These are phyloP conservation scores for Schizonepeta tenuifolia DNA, from an alignment of 257 asterid genomes.

Conservation along the genomic window DNA sequence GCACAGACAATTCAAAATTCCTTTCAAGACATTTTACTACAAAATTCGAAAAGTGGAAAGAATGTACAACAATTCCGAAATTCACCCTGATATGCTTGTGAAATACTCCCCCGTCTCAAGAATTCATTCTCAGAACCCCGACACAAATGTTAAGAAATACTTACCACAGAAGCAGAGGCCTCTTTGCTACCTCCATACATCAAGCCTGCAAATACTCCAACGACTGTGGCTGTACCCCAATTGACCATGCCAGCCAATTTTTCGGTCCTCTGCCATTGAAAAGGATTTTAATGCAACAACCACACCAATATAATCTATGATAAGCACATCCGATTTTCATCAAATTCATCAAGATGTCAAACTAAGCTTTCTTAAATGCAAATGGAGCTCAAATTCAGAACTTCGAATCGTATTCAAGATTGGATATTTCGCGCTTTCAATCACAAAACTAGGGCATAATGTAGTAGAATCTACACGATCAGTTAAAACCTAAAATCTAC, in stretches of 20 bases:
- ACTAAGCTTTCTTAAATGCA: slow-evolving; percentile 6
- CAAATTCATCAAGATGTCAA: slow-evolving; percentile 2
- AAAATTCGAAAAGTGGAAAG: neutral
- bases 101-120: neutral
- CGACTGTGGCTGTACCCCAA: slow-evolving; percentile 90
- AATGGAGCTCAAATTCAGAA: slow-evolving; percentile 15
- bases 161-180: slow-evolving; percentile 96
- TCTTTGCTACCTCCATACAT: slow-evolving; percentile 97
- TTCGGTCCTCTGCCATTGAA: slow-evolving; percentile 46
- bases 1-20: neutral
- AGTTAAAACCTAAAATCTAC: neutral
- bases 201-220: slow-evolving; percentile 93
- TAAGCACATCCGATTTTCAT: slow-evolving; percentile 19
- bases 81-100: neutral
- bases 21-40: neutral
- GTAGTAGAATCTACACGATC: neutral
- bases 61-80: neutral
- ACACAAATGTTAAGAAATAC: slow-evolving; percentile 29
- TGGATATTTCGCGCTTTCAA: neutral
- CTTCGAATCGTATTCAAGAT: neutral
- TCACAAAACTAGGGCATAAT: neutral
- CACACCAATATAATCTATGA: slow-evolving; percentile 15
- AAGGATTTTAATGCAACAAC: slow-evolving; percentile 19
- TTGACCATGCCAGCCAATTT: slow-evolving; percentile 74
- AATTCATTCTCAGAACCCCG: no score